Conservation (phyloP, 2,329 filamentous ascomycete genomes). For the Emergomyces orientalis region DNA sequence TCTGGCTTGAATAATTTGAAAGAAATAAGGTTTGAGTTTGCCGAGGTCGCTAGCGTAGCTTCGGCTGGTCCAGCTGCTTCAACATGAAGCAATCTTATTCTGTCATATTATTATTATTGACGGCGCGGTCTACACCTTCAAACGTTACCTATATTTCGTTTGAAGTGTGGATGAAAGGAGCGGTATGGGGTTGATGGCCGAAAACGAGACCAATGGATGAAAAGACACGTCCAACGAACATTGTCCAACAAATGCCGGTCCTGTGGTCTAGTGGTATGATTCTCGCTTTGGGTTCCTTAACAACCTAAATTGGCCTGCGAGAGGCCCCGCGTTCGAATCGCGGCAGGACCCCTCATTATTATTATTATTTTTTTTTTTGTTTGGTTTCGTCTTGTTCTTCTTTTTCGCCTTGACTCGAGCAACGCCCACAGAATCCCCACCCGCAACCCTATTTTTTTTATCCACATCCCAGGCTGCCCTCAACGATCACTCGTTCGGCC, state of each 20-base stretch:
- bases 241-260: not conserved
- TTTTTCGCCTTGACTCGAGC: not conserved
- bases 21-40: too few species aligned
- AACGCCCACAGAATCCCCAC: not conserved
- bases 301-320: constrained; percentile 10
- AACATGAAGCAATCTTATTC: too few species aligned
- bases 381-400: not conserved
- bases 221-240: too few species aligned
- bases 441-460: not conserved
- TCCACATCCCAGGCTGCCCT: not conserved
- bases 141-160: too few species aligned
- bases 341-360: constrained; percentile 10
- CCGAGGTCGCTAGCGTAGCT: too few species aligned
- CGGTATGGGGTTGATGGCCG: too few species aligned
- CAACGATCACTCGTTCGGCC: not conserved
- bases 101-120: too few species aligned
- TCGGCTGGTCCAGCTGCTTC: too few species aligned
- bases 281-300: constrained; percentile 30
- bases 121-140: too few species aligned
- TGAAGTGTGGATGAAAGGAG: too few species aligned
- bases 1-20: too few species aligned
- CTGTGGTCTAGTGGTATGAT: constrained; percentile 36
- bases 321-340: constrained; percentile 11
- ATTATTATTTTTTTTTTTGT: not conserved
- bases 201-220: too few species aligned